phyloP scores from a whole-genome alignment of 208 protist genomes.

The Willaertia magna region DNA sequence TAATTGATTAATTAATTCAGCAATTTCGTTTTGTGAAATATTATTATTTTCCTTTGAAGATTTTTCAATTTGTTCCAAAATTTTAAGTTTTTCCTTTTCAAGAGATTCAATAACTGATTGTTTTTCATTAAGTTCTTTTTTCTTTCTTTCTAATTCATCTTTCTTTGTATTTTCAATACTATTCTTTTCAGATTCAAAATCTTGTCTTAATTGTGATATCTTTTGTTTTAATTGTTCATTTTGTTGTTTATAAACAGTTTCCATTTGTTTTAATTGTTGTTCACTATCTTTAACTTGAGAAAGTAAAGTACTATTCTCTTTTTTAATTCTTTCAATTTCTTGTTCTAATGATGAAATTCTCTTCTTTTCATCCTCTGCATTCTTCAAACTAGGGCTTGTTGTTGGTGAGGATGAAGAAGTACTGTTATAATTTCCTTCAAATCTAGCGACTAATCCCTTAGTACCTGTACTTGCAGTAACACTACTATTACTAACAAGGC shows the following conservation, averaged over 20 bases:
- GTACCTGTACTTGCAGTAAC: no score
- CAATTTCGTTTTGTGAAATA: background rate
- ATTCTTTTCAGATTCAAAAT: constrained; percentile 16
- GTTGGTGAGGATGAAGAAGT: background rate
- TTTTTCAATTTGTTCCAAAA: constrained; percentile 17
- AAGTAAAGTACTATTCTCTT: background rate
- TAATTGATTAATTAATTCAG: constrained; percentile 5
- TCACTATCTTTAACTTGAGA: constrained; percentile 12
- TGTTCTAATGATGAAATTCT: background rate
- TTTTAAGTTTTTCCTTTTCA: constrained; percentile 20
- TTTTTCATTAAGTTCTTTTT: constrained; percentile 13
- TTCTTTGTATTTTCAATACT: constrained; percentile 20
- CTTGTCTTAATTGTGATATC: constrained; percentile 10
- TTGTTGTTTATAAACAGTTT: constrained; percentile 17
- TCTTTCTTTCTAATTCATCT: constrained; percentile 24
- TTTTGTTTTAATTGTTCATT: constrained; percentile 21
- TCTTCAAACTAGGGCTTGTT: background rate
- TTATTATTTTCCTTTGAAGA: constrained; percentile 22
- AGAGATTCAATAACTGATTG: no score
- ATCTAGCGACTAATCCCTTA: no score
- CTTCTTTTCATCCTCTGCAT: background rate
- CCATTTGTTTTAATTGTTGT: constrained; percentile 18
- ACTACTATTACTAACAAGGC: no score
- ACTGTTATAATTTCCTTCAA: background rate
- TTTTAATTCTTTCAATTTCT: background rate